Evolutionary conservation across 495 filamentous ascomycete species (phyloP).

Genomic region (Evernia prunastri): DNA sequence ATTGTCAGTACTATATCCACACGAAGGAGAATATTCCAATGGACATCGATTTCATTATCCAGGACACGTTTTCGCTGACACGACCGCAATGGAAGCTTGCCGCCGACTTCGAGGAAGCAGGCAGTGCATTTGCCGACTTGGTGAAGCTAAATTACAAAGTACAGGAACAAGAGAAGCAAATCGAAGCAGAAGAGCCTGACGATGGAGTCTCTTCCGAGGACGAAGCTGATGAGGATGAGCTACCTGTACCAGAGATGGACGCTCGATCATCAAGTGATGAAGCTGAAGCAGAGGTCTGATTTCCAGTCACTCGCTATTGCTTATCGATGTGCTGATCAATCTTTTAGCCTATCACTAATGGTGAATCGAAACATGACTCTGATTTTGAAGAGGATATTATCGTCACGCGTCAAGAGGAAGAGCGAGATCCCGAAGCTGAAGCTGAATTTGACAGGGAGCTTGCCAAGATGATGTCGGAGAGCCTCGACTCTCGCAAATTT

Average conservation of each 20-base stretch:
- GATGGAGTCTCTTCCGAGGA: slow-evolving; percentile 59
- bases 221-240: slow-evolving; percentile 52
- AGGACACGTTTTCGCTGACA: slow-evolving; percentile 78
- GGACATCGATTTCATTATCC: slow-evolving; percentile 95
- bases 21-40: slow-evolving; percentile 91
- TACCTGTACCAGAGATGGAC: slow-evolving; percentile 48
- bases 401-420: slow-evolving; percentile 81
- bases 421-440: slow-evolving; percentile 87
- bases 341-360: slow-evolving; percentile 21
- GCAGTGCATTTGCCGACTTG: slow-evolving; percentile 75
- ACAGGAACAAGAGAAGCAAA: slow-evolving; percentile 57
- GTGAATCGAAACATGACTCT: slow-evolving; percentile 36
- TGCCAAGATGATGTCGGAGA: slow-evolving; percentile 98
- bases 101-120: slow-evolving; percentile 73
- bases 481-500: slow-evolving; percentile 85
- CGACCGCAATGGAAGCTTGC: slow-evolving; percentile 89
- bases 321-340: slow-evolving; percentile 3
- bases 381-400: slow-evolving; percentile 80
- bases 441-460: slow-evolving; percentile 98
- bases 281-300: slow-evolving; percentile 40
- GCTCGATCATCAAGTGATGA: slow-evolving; percentile 55
- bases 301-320: background rate
- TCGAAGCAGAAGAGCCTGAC: slow-evolving; percentile 63
- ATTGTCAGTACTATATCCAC: slow-evolving; percentile 77
- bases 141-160: slow-evolving; percentile 83